Base-by-base conservation (phyloP, 805 yeast genomes). In the Tetrapisispora fleetii region DNA sequence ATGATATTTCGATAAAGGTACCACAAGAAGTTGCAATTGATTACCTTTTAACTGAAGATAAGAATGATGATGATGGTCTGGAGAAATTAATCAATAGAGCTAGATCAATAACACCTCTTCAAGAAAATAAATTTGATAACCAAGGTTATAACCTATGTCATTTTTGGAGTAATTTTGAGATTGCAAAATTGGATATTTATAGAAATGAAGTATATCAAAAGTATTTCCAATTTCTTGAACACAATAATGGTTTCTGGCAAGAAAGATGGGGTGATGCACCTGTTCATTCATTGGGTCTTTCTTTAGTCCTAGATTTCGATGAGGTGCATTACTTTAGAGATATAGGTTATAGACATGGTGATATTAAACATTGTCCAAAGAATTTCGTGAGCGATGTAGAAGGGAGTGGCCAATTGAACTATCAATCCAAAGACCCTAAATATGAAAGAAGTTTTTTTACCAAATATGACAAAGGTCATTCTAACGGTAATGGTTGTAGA, bases 241-340 rank as follows among this genome's bases (percentile, higher is more conserved):
- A 65, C 8, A 69, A 80, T 4, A 87, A 90, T 11, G 97, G 98
- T 0, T 90, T 91, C 60, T 89, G 81, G 74, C 75, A 77, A 47
- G 96, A 93, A 64, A 71, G 99, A 59, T 91, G 98, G 98, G 98
- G 98, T 1, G 98, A 91, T 72, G 96, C 97, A 0, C 96, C 97
- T 0, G 81, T 91, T 4, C 97, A 89, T 63, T 83, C 96, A 0
- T 66, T 93, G 21, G 98, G 95, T 0, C 78, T 85, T 5, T 91
- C 88, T 0, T 73, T 93, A 76, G 72, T 85, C 57, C 68, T 90
- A 39, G 74, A 83, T 50, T 64, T 81, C 2, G 69, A 76, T 2
- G 86, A 90, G 49, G 70, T 91, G 10, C 97, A 91, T 67, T 91
- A 89, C 67, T 91, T 91, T 68, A 71, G 96, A 53, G 97, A 91